Conservation (phyloP, 345 rosid genomes). For the Salix viminalis region DNA sequence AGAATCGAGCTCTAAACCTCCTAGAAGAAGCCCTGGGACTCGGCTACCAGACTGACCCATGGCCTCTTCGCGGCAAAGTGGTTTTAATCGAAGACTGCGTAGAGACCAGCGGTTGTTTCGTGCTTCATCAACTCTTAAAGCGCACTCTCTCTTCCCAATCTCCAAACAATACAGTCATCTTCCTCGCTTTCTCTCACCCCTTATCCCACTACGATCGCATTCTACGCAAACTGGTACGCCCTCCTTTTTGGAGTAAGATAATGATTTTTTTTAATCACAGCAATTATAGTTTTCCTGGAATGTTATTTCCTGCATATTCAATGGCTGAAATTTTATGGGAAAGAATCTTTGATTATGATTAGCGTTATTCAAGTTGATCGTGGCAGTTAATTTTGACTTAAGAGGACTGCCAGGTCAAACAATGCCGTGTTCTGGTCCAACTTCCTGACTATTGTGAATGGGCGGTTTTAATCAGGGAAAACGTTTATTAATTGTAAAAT, state of each 20-base stretch:
- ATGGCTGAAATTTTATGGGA: too few species aligned
- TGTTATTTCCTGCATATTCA: too few species aligned
- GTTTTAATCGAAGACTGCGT: slow-evolving; percentile 68
- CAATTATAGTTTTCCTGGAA: too few species aligned
- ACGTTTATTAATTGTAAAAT: too few species aligned
- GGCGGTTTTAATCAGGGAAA: too few species aligned
- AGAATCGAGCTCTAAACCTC: slow-evolving; percentile 34
- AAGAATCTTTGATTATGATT: too few species aligned
- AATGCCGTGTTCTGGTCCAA: too few species aligned
- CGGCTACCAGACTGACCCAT: slow-evolving; percentile 33
- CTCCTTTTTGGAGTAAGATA: background rate
- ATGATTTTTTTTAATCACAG: too few species aligned
- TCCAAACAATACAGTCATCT: slow-evolving; percentile 40
- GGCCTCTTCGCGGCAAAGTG: slow-evolving; percentile 49
- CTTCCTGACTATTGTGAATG: too few species aligned
- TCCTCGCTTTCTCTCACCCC: slow-evolving; percentile 72
- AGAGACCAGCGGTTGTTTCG: slow-evolving; percentile 77
- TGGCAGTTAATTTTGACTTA: too few species aligned
- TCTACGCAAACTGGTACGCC: slow-evolving; percentile 18
- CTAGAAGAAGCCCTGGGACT: slow-evolving; percentile 68
- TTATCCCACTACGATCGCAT: slow-evolving; percentile 82
- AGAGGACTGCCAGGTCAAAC: too few species aligned
- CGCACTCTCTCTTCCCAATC: slow-evolving; percentile 53
- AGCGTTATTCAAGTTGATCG: too few species aligned
- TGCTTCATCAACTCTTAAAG: slow-evolving; percentile 76